Base-by-base conservation (phyloP, 495 filamentous ascomycete genomes). In the Aspergillus wentii region DNA sequence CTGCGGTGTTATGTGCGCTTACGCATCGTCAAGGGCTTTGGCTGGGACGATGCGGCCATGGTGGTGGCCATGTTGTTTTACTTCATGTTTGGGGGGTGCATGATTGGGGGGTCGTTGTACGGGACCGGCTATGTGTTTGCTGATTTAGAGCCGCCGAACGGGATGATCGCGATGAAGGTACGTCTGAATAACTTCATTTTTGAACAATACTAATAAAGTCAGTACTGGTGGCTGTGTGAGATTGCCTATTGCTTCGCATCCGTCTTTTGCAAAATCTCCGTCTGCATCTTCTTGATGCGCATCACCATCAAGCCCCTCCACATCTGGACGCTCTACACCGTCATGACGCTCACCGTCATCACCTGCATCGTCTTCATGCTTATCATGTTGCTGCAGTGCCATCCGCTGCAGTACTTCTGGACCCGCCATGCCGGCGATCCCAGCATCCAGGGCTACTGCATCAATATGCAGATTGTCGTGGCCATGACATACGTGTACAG, bases 271-370 rank as follows among this genome's bases (percentile, higher is more conserved):
- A 69, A 69, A 35, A 50, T 69, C 21, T 71, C 69, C 25, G 48
- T 71, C 26, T 64, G 63, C 44, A 54, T 69, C 30, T 71, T 72
- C 58, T 41, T 72, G 2, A 40, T 73, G 54, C 63, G 69, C 32
- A 68, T 73, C 40, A 68, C 66, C 4, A 51, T 67, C 28, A 45
- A 40, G 13, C 39, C 40, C 2, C 5, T 45, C 21, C 67, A 70
- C 30, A 62, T 56, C 20, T 65, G 56, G 52, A 48, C 48, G 10
- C 54, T 72, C 1, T 66, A 63, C 21, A 44, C 29, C 17, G 62
- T 71, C 26, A 66, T 67, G 56, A 20, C 35, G 8, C 41, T 72
- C 10, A 61, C 65, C 5, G 51, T 56, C 4, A 15, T 59, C 10
- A 52, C 51, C 8, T 62, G 60, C 2, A 28, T 71, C 5, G 44